Evolutionary conservation across 2,329 filamentous ascomycete species (phyloP).

Genomic region (Trichoderma polysporum): DNA sequence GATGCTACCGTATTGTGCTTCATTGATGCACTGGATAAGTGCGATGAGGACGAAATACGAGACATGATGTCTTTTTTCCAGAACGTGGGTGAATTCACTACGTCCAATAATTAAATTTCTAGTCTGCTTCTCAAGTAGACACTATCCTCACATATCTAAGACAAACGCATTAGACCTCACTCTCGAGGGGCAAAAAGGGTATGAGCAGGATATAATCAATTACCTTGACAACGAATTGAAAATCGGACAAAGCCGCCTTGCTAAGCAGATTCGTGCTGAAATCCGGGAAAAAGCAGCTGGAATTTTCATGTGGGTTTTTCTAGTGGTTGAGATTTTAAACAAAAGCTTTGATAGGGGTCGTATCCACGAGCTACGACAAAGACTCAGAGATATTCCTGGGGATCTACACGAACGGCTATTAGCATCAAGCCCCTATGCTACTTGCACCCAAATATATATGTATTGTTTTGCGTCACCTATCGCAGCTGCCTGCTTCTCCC

Average conservation of each 20-base stretch:
- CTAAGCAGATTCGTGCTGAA: constrained; percentile 22
- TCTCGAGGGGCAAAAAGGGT: constrained; percentile 29
- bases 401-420: no score
- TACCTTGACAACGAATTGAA: constrained; percentile 30
- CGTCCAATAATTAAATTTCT: constrained; percentile 26
- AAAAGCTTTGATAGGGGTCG: constrained; percentile 33
- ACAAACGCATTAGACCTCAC: constrained; percentile 28
- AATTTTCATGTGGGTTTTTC: constrained; percentile 46
- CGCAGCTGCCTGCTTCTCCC: no score
- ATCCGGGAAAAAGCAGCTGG: constrained; percentile 40
- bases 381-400: constrained; percentile 37
- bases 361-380: constrained; percentile 26
- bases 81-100: constrained; percentile 33
- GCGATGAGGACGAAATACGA: constrained; percentile 40
- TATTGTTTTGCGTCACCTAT: constrained; percentile 53
- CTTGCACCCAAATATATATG: no score
- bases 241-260: constrained; percentile 31
- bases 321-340: constrained; percentile 42
- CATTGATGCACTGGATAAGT: constrained; percentile 49
- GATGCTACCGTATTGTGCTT: constrained; percentile 30
- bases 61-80: constrained; percentile 45
- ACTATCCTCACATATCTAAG: constrained; percentile 45
- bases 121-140: constrained; percentile 47
- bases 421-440: no score
- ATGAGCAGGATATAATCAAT: constrained; percentile 29